These are phyloP conservation scores for Ophiognomonia clavigignenti-juglandacearum DNA, from an alignment of 2,329 filamentous ascomycete genomes.

Conservation along the genomic window DNA sequence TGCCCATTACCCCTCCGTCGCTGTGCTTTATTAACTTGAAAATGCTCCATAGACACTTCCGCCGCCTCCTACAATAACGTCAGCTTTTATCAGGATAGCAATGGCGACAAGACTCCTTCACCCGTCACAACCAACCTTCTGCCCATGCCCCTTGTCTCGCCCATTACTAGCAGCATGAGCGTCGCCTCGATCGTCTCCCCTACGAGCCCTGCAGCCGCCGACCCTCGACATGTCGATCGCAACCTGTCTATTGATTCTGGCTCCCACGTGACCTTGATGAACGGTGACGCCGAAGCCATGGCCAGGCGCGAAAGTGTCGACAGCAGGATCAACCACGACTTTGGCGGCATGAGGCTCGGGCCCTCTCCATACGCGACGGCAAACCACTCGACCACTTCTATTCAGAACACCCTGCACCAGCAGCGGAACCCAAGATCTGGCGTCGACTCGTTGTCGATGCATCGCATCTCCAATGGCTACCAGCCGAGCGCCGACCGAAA, in stretches of 20 bases:
- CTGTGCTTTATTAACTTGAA: constrained; percentile 20
- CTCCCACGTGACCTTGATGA: constrained; percentile 28
- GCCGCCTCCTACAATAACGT: constrained; percentile 39
- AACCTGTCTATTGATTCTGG: constrained; percentile 36
- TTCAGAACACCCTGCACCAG: constrained; percentile 65
- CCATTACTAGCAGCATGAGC: constrained; percentile 56
- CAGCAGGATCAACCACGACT: constrained; percentile 68
- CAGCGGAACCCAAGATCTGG: constrained; percentile 56
- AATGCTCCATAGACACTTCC: constrained; percentile 34
- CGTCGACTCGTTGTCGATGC: constrained; percentile 47
- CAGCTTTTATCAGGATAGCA: constrained; percentile 43
- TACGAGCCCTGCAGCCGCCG: constrained; percentile 40
- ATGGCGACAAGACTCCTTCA: constrained; percentile 58
- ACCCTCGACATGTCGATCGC: constrained; percentile 39
- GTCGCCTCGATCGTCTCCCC: constrained; percentile 63
- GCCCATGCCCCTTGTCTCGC: constrained; percentile 50
- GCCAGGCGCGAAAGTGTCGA: constrained; percentile 74
- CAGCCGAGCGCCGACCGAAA: constrained; percentile 56
- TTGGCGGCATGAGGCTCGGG: constrained; percentile 65
- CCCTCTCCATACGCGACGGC: constrained; percentile 70
- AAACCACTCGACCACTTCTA: constrained; percentile 71
- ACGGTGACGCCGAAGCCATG: constrained; percentile 35
- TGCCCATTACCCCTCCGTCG: constrained; percentile 11
- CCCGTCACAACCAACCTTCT: constrained; percentile 48
- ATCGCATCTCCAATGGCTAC: constrained; percentile 62